phyloP scores from a whole-genome alignment of 2,329 filamentous ascomycete species.

The Pseudogymnoascus sp. region DNA sequence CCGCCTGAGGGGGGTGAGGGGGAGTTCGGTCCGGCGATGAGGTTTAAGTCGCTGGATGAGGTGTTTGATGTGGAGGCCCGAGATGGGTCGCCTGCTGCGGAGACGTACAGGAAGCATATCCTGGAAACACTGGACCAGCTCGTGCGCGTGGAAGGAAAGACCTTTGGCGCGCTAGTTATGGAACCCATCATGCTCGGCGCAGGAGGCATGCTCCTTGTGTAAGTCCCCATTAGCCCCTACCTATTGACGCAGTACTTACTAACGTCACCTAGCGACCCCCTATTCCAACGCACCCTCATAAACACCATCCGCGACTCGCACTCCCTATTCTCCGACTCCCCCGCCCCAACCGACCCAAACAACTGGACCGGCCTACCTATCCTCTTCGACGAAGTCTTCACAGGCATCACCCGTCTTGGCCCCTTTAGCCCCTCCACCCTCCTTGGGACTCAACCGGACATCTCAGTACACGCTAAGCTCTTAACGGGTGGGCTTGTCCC shows the following conservation, averaged over 20 bases:
- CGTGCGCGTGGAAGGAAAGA: constrained; percentile 45
- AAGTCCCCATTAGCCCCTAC: constrained; percentile 28
- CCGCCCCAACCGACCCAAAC: constrained; percentile 15
- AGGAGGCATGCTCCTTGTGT: constrained; percentile 75
- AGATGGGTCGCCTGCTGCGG: constrained; percentile 34
- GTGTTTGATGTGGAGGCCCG: constrained; percentile 53
- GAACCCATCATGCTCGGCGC: constrained; percentile 75
- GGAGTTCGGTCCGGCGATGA: constrained; percentile 12
- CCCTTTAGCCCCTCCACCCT: constrained; percentile 62
- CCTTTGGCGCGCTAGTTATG: constrained; percentile 69
- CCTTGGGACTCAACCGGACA: constrained; percentile 59
- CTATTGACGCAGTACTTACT: background rate
- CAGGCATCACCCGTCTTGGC: constrained; percentile 73
- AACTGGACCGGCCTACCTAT: constrained; percentile 68
- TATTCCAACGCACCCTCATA: constrained; percentile 68
- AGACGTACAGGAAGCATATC: constrained; percentile 54
- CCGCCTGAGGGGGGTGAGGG: constrained; percentile 16
- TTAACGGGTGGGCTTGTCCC: constrained; percentile 74
- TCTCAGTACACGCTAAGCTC: constrained; percentile 74
- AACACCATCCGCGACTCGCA: constrained; percentile 54
- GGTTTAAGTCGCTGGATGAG: constrained; percentile 36
- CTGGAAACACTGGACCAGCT: constrained; percentile 43
- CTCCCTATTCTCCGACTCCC: constrained; percentile 40
- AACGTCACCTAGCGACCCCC: constrained; percentile 52
- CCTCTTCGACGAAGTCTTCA: constrained; percentile 82